A percentile compares a stretch with the other conserved stretches of the same genome.
phyloP scores from a whole-genome alignment of 1,284 basidiomycete species.

The Heterobasidion parviporum region DNA sequence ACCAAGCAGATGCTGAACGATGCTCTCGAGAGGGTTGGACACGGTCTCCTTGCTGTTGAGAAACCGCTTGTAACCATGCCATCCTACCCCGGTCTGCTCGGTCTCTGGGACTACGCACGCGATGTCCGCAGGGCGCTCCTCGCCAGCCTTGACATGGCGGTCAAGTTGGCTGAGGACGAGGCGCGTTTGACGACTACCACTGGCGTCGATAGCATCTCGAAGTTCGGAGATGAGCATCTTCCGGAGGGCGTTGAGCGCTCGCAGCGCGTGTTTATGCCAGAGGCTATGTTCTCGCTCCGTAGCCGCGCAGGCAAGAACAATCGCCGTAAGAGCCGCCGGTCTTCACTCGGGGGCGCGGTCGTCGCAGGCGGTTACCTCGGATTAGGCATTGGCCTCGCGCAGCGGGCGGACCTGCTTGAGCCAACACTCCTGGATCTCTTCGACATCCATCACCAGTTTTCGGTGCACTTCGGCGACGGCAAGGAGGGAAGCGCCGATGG shows the following conservation, averaged over 20 bases:
- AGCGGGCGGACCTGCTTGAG: slow-evolving; percentile 63
- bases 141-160: slow-evolving; percentile 75
- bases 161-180: slow-evolving; percentile 79
- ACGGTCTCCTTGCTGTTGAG: slow-evolving; percentile 64
- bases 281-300: slow-evolving; percentile 85
- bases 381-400: slow-evolving; percentile 68
- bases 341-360: slow-evolving; percentile 39
- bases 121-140: slow-evolving; percentile 81
- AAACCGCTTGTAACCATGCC: slow-evolving; percentile 52
- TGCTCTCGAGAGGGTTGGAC: slow-evolving; percentile 74
- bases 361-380: slow-evolving; percentile 69
- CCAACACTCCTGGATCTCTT: slow-evolving; percentile 80
- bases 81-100: slow-evolving; percentile 80
- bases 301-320: slow-evolving; percentile 39
- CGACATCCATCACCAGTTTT: slow-evolving; percentile 79
- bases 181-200: slow-evolving; percentile 64
- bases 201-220: slow-evolving; percentile 65
- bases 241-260: slow-evolving; percentile 78
- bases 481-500: slow-evolving; percentile 25
- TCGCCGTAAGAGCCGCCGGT: slow-evolving; percentile 33
- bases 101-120: slow-evolving; percentile 83
- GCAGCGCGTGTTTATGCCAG: slow-evolving; percentile 84
- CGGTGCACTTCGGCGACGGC: slow-evolving; percentile 50
- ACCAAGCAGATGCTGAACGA: slow-evolving; percentile 58
- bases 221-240: slow-evolving; percentile 74